Evolutionary conservation across 768 basidiomycete genomes (phyloP).

Genomic region (Russula earlei): DNA sequence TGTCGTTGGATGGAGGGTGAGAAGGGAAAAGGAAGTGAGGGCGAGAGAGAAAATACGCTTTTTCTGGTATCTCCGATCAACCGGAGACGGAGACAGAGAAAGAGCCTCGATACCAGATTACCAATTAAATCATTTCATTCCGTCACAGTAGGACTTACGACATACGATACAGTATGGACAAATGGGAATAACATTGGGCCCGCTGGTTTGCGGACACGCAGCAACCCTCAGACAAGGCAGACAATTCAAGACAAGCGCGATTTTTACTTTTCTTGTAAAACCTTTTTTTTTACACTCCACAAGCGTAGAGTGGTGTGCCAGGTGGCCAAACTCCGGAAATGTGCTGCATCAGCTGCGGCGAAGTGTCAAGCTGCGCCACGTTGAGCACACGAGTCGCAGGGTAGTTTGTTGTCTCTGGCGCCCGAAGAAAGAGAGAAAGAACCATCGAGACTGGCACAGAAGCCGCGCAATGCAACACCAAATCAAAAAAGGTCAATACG

Average conservation of each 20-base stretch:
- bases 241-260: too few relatives aligned
- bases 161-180: neutral
- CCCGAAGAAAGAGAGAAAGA: neutral
- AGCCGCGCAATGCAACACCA: neutral
- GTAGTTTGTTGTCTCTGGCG: neutral
- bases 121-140: neutral
- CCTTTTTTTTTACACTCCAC: neutral
- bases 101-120: neutral
- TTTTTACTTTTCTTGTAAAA: neutral
- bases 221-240: too few relatives aligned
- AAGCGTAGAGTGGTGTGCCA: neutral
- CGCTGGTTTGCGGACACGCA: too few relatives aligned
- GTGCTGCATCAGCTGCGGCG: constrained; percentile 1
- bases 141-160: neutral
- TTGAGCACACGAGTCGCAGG: constrained; percentile 12
- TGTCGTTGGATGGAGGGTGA: neutral
- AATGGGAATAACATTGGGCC: too few relatives aligned
- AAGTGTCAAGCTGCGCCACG: constrained; percentile 1
- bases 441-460: constrained; percentile 13
- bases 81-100: neutral
- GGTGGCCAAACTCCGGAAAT: constrained; percentile 3
- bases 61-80: neutral
- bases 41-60: neutral
- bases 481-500: neutral
- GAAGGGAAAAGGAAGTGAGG: neutral